These are phyloP conservation scores for Calonectria crousiana DNA, from an alignment of 2,329 filamentous ascomycete species.

Conservation along the genomic window DNA sequence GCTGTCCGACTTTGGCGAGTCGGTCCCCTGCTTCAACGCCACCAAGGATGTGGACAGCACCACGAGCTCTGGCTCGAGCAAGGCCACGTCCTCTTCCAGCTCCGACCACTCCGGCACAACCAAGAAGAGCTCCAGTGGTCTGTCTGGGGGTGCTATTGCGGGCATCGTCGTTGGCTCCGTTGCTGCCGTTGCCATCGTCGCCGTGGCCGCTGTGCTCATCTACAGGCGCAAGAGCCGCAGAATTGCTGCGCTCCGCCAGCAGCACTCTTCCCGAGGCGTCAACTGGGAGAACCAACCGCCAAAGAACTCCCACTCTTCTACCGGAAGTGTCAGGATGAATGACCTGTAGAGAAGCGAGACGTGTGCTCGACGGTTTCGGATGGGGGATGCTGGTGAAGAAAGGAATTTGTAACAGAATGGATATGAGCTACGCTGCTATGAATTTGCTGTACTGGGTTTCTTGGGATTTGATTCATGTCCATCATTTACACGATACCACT, in stretches of 20 bases:
- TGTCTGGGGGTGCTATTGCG: conserved; percentile 79
- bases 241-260: conserved; percentile 12
- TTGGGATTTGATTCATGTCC: neutral
- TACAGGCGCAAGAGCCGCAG: conserved; percentile 45
- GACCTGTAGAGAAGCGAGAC: neutral
- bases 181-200: conserved; percentile 70
- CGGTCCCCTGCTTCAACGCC: conserved; percentile 58
- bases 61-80: neutral
- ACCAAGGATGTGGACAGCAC: conserved; percentile 42
- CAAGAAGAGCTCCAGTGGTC: conserved; percentile 45
- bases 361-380: neutral
- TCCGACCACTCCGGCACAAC: neutral
- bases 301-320: conserved; percentile 23
- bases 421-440: conserved; percentile 14
- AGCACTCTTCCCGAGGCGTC: conserved; percentile 26
- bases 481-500: neutral
- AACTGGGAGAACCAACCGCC: conserved; percentile 25
- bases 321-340: conserved; percentile 22
- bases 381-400: neutral
- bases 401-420: neutral
- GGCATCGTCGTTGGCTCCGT: conserved; percentile 80
- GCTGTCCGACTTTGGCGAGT: conserved; percentile 47
- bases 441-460: neutral
- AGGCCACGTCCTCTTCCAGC: conserved; percentile 30
- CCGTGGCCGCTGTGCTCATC: conserved; percentile 71